Percentiles rank a stretch among this genome's conserved stretches.
These are phyloP conservation scores for Diplotaxis tenuifolia DNA, from an alignment of 345 rosid genomes.

Conservation along the genomic window DNA sequence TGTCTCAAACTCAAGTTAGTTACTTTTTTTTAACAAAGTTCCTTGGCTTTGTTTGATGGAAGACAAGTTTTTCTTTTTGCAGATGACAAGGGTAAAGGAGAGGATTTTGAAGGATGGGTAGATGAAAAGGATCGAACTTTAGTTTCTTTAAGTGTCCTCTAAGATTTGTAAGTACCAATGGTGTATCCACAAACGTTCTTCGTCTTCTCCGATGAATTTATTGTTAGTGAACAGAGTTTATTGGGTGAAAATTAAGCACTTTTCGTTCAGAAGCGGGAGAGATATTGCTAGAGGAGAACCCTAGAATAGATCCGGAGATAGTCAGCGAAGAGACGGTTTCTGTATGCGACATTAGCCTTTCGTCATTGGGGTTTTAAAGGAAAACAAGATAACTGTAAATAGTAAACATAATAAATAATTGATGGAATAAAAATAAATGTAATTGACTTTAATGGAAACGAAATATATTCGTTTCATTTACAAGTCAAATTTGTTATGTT, in stretches of 20 bases:
- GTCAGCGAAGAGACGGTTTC: slow-evolving; percentile 37
- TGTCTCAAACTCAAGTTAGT: slow-evolving; percentile 32
- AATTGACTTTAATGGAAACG: too few species aligned
- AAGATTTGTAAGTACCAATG: slow-evolving; percentile 35
- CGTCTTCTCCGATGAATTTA: slow-evolving; percentile 24
- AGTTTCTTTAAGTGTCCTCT: slow-evolving; percentile 19
- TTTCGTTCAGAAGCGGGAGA: slow-evolving; percentile 25
- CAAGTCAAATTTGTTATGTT: too few species aligned
- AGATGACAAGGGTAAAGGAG: neutral
- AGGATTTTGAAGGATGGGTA: neutral
- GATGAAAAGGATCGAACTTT: slow-evolving; percentile 14
- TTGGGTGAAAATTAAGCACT: slow-evolving; percentile 26
- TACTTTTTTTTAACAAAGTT: slow-evolving; percentile 21
- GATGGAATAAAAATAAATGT: neutral
- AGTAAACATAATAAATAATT: neutral
- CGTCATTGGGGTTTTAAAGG: slow-evolving; percentile 10
- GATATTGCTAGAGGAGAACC: slow-evolving; percentile 42
- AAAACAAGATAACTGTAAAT: neutral
- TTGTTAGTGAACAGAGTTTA: slow-evolving; percentile 4
- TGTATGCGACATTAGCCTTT: neutral
- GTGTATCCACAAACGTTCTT: slow-evolving; percentile 16
- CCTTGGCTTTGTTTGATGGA: slow-evolving; percentile 24
- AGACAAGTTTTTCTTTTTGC: slow-evolving; percentile 33
- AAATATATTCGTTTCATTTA: too few species aligned
- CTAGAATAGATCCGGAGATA: slow-evolving; percentile 65